Base-by-base conservation (phyloP, 768 basidiomycete species). In the Leccinellum luteum region DNA sequence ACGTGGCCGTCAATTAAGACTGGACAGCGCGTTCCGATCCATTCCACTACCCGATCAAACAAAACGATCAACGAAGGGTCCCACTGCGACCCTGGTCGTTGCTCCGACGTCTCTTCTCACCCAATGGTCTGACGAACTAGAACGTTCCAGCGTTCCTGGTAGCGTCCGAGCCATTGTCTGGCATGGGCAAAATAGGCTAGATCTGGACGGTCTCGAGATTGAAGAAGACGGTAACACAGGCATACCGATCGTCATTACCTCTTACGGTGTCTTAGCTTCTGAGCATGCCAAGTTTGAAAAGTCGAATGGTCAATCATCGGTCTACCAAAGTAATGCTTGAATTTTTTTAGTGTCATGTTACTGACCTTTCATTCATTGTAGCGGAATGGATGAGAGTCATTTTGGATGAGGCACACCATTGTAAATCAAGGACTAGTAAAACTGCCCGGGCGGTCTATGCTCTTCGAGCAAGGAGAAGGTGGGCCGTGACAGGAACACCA, bases 51-150 rank as follows among this genome's bases (percentile, higher is more conserved):
- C 69, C 30, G 73, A 74, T 14, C 75, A 75, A 56, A 56, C 52
- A 57, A 52, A 61, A 45, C 64, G 66, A 35, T 58, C 70, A 30
- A 51, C 54, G 3, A 71, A 65, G 19, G 72, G 73, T 6, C 76
- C 76, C 8, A 79, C 79, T 6, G 89, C 90, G 0, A 98, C 95
- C 4, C 76, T 98, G 6, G 89, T 98, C 48, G 89, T 98, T 28
- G 93, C 93, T 14, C 96, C 96, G 1, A 91, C 95, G 6, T 94
- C 93, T 10, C 77, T 98, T 34, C 78, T 98, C 4, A 75, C 81
- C n/a, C 96, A 98, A 69, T 98, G 96, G 96, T 80, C 84, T n/a
- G 86, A 89, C 44, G 96, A 98, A 68, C 76, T 98, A n/a, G 77
- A 85, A 65, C 84, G 90, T n/a, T 91, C 89, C 32, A 89, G 90